Base-by-base conservation (phyloP, 2,329 filamentous ascomycete species). In the Sporothrix brunneoviolacea region DNA sequence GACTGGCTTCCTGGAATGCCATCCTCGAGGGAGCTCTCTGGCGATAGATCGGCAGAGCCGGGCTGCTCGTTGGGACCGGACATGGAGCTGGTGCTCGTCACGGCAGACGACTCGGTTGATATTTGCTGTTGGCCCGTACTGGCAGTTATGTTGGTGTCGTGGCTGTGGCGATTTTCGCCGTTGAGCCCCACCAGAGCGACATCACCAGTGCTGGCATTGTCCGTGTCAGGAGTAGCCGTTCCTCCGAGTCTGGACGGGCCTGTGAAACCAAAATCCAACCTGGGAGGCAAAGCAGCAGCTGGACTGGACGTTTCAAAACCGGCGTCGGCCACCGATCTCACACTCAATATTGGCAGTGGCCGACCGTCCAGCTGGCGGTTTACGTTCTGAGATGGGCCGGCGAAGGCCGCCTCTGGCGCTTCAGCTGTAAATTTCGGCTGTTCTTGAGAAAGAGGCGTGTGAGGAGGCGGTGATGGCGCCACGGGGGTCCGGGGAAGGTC, bases 11-110 rank as follows among this genome's bases (percentile, higher is more conserved):
- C 68, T 6, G 67, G 60, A 44, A 68, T 60, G 46, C 67, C 65
- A 15, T 70, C 72, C 37, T 77, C 73, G 22, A 73, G 65, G 7
- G 76, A 79, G 59, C 75, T 77, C 50, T 71, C 71, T 1, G 71
- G 68, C 8, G 75, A 79, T n/a, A 65, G 68, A 51, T 70, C 68
- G 28, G 67, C 69, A 22, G 68, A 67, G 22, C 59, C 75, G 12
- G 64, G 64, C 40, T 60, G 65, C 55, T 80, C 77, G 44, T 74
- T 74, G 44, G 67, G 62, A 13, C 73, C 75, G 8, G 73, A 79
- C 27, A 79, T 59, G 4, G 77, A 80, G 62, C 77, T 82, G 36
- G 73, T 70, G 58, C 77, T 81, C 7, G 77, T 80, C 38, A 72
- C 70, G 8, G 71, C 71, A 4, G 77, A 81, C 0, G 76, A 77